Evolutionary conservation across 164 flowering plant species (phyloP).

Genomic region (Liriodendron chinense): DNA sequence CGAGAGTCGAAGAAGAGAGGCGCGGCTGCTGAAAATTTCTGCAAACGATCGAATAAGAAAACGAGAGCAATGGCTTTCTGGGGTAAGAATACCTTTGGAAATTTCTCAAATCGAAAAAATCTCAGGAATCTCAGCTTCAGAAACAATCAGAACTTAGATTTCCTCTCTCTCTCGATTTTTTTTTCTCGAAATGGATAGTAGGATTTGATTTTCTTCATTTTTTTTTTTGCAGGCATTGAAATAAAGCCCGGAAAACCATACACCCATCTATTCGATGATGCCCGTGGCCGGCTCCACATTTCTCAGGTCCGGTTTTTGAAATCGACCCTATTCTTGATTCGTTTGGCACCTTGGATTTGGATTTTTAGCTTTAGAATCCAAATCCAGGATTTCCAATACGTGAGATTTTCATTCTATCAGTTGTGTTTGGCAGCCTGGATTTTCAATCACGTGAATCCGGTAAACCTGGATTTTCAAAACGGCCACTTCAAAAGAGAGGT

Average conservation of each 20-base stretch:
- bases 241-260: constrained; percentile 68
- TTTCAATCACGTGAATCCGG: too few species aligned
- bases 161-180: not conserved
- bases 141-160: not conserved
- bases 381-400: too few species aligned
- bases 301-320: constrained; percentile 55
- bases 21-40: not conserved
- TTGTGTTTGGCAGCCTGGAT: too few species aligned
- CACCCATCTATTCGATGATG: constrained; percentile 36
- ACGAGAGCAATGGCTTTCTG: constrained; percentile 6
- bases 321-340: not conserved
- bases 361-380: not conserved
- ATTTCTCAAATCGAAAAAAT: not conserved
- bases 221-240: constrained; percentile 56
- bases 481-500: too few species aligned
- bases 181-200: not conserved
- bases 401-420: too few species aligned
- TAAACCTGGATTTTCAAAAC: too few species aligned
- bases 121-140: not conserved
- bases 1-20: not conserved
- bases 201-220: not conserved
- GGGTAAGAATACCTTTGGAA: not conserved
- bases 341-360: not conserved
- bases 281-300: constrained; percentile 56
- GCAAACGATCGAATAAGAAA: not conserved